Evolutionary conservation across 352 stramenopile genomes (phyloP), one percentile per base, ranked within the genome.

Genomic region (Globisporangium ultimum): DNA sequence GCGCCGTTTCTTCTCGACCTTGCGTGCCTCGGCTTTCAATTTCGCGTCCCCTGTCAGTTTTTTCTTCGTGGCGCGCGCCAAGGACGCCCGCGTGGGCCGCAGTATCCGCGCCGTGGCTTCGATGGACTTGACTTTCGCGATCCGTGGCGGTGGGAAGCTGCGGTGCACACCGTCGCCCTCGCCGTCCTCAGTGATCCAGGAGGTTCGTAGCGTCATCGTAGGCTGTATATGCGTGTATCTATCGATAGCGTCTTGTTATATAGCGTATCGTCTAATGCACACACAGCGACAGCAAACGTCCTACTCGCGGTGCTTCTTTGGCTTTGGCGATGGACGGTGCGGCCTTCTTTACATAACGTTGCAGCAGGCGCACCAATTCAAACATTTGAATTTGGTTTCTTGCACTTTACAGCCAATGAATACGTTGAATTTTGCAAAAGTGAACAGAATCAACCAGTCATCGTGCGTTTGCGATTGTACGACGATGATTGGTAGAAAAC

Each of bases 71-170:
- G 71, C 64, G 32, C 58, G 67, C 17, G 71, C 80, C 40, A 90
- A 61, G 59, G 84, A 91, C 36, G 73, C 67, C 38, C 73, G 58
- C 9, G 80, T 91, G 48, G 80, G 82, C 13, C 56, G 70, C 28
- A 91, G 66, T 38, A 91, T 76, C 47, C 82, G 76, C 54, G 80
- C 82, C 15, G 71, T 78, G 38, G 80, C 67, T 8, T 73, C 78
- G 54, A 91, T 91, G 0, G 76, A 64, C 6, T 68, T 69, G 46
- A 87, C 74, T 36, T 71, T 76, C 5, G 82, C 59, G 18, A 88
- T 71, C n/a, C 53, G 78, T 17, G 71, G 61, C 18, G 81, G 66
- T 12, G 40, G 54, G 45, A 54, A 36, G 24, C 24, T 38, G 70
- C 71, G 56, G 77, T 74, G 61, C 72, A 84, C 20, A 51, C 47